Evolutionary conservation across 768 basidiomycete species (phyloP), one percentile per base, ranked within the genome.

Genomic region (Rhodotorula diobovata): DNA sequence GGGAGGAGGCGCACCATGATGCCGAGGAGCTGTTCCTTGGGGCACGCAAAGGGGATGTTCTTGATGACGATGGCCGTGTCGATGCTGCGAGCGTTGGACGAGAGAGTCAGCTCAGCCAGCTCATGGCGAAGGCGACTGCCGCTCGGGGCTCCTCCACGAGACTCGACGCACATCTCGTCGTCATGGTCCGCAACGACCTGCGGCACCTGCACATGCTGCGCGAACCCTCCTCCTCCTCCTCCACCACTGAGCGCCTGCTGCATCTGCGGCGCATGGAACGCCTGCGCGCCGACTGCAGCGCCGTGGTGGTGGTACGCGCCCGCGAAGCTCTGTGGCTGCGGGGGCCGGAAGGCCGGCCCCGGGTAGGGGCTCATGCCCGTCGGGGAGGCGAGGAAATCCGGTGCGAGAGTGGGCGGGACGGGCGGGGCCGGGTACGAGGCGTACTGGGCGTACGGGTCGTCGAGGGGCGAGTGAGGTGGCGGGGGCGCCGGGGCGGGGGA

Each of bases 1-100:
- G 10, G 43, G 35, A 46, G 28, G 18, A 12, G 32, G 86, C 91
- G 74, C 68, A 95, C 94, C 80, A 99, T 98, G 80, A 97, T 93
- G 83, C 90, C 89, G 79, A 98, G 87, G 76, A 99, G 86, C 55
- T 91, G 91, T 83, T 98, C 95, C 79, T 91, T 89, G 83, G 93
- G 91, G 76, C 97, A 93, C 78, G 93, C 93, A 85, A 99, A 99
- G 76, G 95, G 95, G 83, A 99, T 99, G 84, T 97, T 97, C 87
- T 99, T 99, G 82, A 99, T 97, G 80, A 99, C 96, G 79, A 99
- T 97, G 65, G 96, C 96, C 18, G 94, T 98, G 66, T 95, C 95
- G 82, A 98, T 98, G 81, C 63, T 70, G 68, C 11, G 12, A 43
- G 11, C 4, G 7, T 2, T 1, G 30, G 25, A 8, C 8, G 4